Percentiles rank a stretch among this genome's conserved stretches.
Conservation (phyloP, 108 stramenopile genomes). For the Parietichytrium sp. region DNA sequence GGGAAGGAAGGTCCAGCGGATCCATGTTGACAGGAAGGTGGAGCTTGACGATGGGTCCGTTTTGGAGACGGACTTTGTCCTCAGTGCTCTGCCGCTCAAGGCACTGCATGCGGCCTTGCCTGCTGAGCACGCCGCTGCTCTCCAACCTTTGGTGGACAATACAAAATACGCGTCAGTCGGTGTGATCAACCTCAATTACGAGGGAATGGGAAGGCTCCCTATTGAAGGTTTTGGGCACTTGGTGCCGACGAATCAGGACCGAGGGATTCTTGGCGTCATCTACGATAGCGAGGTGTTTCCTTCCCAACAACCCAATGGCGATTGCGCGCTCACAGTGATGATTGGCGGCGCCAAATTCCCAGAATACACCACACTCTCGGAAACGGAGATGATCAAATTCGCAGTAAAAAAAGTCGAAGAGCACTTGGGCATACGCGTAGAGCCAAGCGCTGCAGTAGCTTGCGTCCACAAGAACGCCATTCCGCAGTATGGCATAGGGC, state of each 20-base stretch:
- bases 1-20: neutral
- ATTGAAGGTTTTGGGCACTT: slow-evolving; percentile 30
- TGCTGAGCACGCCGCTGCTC: neutral
- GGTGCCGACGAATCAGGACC: neutral
- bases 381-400: neutral
- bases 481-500: neutral
- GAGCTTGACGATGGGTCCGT: neutral
- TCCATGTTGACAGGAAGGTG: neutral
- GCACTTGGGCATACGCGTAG: neutral
- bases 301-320: neutral
- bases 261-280: neutral
- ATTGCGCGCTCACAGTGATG: slow-evolving; percentile 22
- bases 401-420: neutral
- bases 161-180: neutral
- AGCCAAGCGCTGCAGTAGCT: neutral
- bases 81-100: neutral
- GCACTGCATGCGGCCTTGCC: neutral
- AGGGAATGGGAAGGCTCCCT: neutral
- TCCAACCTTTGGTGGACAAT: neutral
- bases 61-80: neutral
- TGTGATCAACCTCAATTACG: neutral
- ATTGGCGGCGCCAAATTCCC: slow-evolving; percentile 27
- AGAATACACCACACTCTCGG: neutral
- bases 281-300: slow-evolving; percentile 35
- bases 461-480: neutral